phyloP scores from a whole-genome alignment of 441 rosid species.

The Biscutella laevigata region DNA sequence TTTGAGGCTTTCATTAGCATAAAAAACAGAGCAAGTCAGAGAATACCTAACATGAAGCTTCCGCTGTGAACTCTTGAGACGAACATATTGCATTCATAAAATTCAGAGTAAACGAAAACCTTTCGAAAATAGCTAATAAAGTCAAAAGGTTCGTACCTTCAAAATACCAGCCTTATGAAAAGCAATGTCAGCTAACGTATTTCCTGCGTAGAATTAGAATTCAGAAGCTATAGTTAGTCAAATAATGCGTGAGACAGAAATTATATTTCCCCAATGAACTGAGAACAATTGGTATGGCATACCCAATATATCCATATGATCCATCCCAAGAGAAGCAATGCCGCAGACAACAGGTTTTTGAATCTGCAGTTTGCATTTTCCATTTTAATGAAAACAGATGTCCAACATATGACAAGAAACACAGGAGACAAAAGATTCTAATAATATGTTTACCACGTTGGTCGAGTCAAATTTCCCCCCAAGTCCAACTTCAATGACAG shows the following conservation, averaged over 20 bases:
- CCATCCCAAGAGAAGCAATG: slow-evolving; percentile 79
- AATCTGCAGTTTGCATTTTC: slow-evolving; percentile 40
- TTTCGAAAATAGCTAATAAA: slow-evolving; percentile 8
- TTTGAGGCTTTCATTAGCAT: slow-evolving; percentile 62
- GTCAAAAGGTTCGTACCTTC: slow-evolving; percentile 46
- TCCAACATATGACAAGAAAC: slow-evolving; percentile 5
- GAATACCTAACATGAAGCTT: slow-evolving; percentile 32
- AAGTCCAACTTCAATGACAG: slow-evolving; percentile 83
- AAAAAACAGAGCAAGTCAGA: slow-evolving; percentile 46
- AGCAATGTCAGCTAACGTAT: slow-evolving; percentile 67
- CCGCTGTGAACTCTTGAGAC: slow-evolving; percentile 22
- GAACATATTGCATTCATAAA: slow-evolving; percentile 21
- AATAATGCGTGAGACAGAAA: not conserved
- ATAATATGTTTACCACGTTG: slow-evolving; percentile 56
- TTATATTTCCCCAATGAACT: not conserved
- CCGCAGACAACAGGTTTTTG: slow-evolving; percentile 78
- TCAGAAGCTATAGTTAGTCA: slow-evolving; percentile 10
- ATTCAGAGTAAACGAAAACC: slow-evolving; percentile 10
- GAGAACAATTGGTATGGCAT: not conserved
- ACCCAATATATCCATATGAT: slow-evolving; percentile 72
- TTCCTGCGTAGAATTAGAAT: slow-evolving; percentile 37
- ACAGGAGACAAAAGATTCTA: not conserved
- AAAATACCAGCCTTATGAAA: slow-evolving; percentile 86
- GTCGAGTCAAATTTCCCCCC: slow-evolving; percentile 74
- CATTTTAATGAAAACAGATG: not conserved